These are phyloP conservation scores for Fusarium marasasianum DNA, from an alignment of 2,329 filamentous ascomycete species.

Conservation along the genomic window DNA sequence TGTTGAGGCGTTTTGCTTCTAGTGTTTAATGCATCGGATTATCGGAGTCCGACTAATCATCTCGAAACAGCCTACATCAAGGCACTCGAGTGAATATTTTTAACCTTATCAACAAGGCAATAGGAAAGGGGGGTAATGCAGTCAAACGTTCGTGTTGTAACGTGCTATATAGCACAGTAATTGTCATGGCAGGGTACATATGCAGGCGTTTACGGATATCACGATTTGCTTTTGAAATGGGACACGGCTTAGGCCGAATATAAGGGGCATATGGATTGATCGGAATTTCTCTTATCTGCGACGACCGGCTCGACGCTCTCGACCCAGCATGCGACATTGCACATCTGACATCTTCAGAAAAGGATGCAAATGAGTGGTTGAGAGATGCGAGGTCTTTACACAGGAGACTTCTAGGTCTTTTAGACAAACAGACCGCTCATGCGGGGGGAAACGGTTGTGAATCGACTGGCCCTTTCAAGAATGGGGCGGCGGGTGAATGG, in stretches of 20 bases:
- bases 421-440: conserved; percentile 43
- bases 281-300: conserved; percentile 11
- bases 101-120: conserved; percentile 20
- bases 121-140: conserved; percentile 21
- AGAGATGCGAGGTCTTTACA: conserved; percentile 10
- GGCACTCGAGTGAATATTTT: conserved; percentile 18
- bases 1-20: conserved; percentile 44
- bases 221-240: conserved; percentile 31
- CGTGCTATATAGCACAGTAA: conserved; percentile 21
- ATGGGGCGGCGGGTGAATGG: background rate
- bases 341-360: conserved; percentile 2
- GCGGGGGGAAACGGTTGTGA: conserved; percentile 35
- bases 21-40: conserved; percentile 30
- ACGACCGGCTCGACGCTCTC: conserved; percentile 23
- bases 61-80: conserved; percentile 4
- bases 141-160: conserved; percentile 13
- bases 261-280: conserved; percentile 10
- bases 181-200: conserved; percentile 16
- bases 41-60: conserved; percentile 36
- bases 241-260: conserved; percentile 8
- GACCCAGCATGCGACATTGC: conserved; percentile 3
- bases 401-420: conserved; percentile 38
- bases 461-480: conserved; percentile 22
- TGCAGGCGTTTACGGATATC: conserved; percentile 33
- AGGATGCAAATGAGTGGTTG: conserved; percentile 1